phyloP scores from a whole-genome alignment of 768 basidiomycete species.

The Tylopilus felleus region DNA sequence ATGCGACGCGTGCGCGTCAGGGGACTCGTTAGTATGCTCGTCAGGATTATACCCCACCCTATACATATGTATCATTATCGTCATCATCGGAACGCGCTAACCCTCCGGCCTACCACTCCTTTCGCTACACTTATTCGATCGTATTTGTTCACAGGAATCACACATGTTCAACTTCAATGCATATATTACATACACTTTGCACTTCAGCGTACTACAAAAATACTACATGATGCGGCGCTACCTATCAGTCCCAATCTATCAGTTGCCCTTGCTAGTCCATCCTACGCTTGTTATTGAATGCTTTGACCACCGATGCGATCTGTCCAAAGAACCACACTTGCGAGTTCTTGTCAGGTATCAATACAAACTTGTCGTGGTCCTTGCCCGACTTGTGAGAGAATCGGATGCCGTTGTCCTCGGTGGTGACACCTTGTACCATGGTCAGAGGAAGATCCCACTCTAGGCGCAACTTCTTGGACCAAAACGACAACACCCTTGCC shows the following conservation, averaged over 20 bases:
- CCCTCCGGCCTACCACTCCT: slow-evolving; percentile 18
- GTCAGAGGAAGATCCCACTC: slow-evolving; percentile 91
- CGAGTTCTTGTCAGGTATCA: slow-evolving; percentile 70
- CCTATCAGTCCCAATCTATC: slow-evolving; percentile 14
- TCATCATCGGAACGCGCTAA: slow-evolving; percentile 17
- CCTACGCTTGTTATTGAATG: slow-evolving; percentile 68
- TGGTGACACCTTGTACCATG: slow-evolving; percentile 81
- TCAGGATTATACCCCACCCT: slow-evolving; percentile 29
- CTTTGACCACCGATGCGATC: slow-evolving; percentile 71
- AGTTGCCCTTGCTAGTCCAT: slow-evolving; percentile 49
- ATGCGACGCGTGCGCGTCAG: slow-evolving; percentile 20
- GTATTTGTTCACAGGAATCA: slow-evolving; percentile 23
- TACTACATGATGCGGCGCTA: slow-evolving; percentile 21
- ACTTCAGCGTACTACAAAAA: slow-evolving; percentile 22
- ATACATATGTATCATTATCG: slow-evolving; percentile 16
- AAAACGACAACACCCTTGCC: slow-evolving; percentile 75
- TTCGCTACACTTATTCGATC: slow-evolving; percentile 18
- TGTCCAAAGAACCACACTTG: slow-evolving; percentile 81
- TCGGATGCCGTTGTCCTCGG: slow-evolving; percentile 88
- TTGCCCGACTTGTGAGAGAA: slow-evolving; percentile 77
- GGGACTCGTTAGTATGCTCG: slow-evolving; percentile 18
- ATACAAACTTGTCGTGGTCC: slow-evolving; percentile 72
- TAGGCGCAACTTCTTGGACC: slow-evolving; percentile 78
- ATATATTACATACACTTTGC: slow-evolving; percentile 27
- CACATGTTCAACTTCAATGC: slow-evolving; percentile 23